These are phyloP conservation scores for Cryptococcus sp. DNA, from an alignment of 1,284 basidiomycete species.

Conservation along the genomic window DNA sequence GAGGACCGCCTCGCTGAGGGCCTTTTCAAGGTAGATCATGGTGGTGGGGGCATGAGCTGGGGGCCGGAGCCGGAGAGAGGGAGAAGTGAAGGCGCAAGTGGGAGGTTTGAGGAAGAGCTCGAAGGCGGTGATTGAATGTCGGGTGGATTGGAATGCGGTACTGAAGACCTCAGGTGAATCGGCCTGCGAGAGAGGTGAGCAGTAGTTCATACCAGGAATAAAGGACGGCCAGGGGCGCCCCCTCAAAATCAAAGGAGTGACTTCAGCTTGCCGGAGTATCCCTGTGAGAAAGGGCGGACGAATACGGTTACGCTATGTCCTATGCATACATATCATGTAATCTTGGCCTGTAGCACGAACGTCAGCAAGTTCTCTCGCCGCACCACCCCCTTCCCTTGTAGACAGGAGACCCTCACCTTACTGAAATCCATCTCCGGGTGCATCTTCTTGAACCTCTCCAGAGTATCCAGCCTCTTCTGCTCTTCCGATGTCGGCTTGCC, in stretches of 20 bases:
- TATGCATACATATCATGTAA: not conserved
- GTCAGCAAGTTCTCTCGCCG: not conserved
- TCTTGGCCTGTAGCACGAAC: not conserved
- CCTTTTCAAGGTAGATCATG: slow-evolving; percentile 15
- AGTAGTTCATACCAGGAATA: not conserved
- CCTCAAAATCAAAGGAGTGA: too few species aligned
- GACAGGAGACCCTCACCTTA: slow-evolving; percentile 59
- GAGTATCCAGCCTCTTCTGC: slow-evolving; percentile 79
- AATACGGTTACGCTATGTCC: too few species aligned
- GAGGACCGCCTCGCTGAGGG: slow-evolving; percentile 11
- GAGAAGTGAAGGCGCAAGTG: too few species aligned
- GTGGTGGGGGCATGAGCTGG: not conserved
- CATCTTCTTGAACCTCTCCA: slow-evolving; percentile 81
- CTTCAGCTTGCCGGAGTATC: too few species aligned
- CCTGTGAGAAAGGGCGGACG: too few species aligned
- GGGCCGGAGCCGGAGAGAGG: not conserved
- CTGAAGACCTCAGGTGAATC: not conserved
- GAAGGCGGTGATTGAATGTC: too few species aligned
- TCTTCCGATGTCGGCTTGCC: slow-evolving; percentile 92
- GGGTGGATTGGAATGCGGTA: not conserved
- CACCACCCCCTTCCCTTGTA: too few species aligned
- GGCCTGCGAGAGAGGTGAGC: not conserved
- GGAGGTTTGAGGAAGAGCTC: too few species aligned
- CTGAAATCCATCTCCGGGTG: slow-evolving; percentile 95
- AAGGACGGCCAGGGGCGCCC: not conserved